Percentiles rank a stretch among this genome's conserved stretches.
phyloP scores from a whole-genome alignment of 768 basidiomycete species.

The Mrakia blollopis region DNA sequence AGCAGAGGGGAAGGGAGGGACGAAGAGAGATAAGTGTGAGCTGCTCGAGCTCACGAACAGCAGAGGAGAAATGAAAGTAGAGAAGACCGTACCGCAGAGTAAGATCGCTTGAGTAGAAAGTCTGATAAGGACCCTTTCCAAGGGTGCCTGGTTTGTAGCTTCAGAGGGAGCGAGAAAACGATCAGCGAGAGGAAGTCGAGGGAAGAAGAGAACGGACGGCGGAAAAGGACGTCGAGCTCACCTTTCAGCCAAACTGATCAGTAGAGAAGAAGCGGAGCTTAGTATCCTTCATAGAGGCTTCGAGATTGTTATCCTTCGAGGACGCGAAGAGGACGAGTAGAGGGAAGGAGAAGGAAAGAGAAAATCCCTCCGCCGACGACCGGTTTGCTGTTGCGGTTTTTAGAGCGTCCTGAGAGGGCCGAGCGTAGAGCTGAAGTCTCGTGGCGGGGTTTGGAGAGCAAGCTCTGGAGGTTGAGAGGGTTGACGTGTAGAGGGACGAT shows the following conservation, averaged over 20 bases:
- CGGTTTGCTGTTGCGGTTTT: too few species aligned
- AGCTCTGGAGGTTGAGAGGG: too few species aligned
- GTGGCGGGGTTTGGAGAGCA: too few species aligned
- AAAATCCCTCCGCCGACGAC: too few species aligned
- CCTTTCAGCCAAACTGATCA: conserved; percentile 33
- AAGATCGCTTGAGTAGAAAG: conserved; percentile 8
- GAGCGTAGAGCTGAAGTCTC: too few species aligned
- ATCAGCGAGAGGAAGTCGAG: not conserved
- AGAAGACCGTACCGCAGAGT: not conserved
- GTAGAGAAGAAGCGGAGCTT: conserved; percentile 67
- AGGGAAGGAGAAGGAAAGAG: not conserved
- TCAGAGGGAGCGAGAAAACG: not conserved
- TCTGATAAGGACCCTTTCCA: conserved; percentile 11
- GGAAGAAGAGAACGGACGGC: not conserved
- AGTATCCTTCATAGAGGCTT: conserved; percentile 62
- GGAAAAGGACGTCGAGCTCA: not conserved
- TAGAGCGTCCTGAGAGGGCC: too few species aligned
- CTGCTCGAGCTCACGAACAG: not conserved
- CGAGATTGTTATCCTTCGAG: conserved; percentile 93
- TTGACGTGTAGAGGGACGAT: too few species aligned
- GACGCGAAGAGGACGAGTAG: conserved; percentile 51
- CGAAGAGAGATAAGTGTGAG: not conserved
- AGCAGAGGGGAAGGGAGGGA: not conserved
- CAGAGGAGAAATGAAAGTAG: not conserved
- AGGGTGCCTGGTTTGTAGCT: not conserved